These are phyloP conservation scores for Hypsizygus marmoreus DNA, from an alignment of 768 basidiomycete genomes.

Conservation along the genomic window DNA sequence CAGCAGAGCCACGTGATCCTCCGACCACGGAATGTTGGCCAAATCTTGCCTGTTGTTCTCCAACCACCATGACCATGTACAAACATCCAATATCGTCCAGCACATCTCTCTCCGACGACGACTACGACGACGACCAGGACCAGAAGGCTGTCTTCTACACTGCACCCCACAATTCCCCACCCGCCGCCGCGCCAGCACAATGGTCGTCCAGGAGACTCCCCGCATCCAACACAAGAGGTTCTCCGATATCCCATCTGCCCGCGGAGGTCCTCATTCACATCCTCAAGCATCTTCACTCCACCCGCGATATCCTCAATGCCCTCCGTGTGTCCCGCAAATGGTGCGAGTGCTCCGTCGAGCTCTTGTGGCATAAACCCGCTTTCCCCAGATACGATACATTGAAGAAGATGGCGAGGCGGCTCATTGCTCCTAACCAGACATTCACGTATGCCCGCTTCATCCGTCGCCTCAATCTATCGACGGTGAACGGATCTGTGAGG, in stretches of 20 bases:
- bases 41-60: constrained; percentile 21
- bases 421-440: constrained; percentile 64
- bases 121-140: constrained; percentile 56
- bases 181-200: constrained; percentile 64
- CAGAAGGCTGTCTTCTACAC: constrained; percentile 56
- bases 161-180: constrained; percentile 41
- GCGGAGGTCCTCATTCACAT: constrained; percentile 94
- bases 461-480: constrained; percentile 87
- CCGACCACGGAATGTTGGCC: too few relatives aligned
- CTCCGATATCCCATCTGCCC: constrained; percentile 72
- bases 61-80: constrained; percentile 44
- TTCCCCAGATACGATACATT: constrained; percentile 72
- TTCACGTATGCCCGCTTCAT: constrained; percentile 90
- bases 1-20: constrained; percentile 2
- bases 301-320: constrained; percentile 71
- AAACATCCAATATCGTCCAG: constrained; percentile 68
- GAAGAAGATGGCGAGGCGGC: constrained; percentile 74
- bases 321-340: constrained; percentile 87
- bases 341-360: constrained; percentile 95
- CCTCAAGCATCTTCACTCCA: constrained; percentile 76
- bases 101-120: constrained; percentile 78
- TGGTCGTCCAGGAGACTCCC: constrained; percentile 49
- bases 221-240: constrained; percentile 34
- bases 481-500: constrained; percentile 65
- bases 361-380: constrained; percentile 90